These are phyloP conservation scores for Pinus tabuliformis DNA, from an alignment of 75 land plant species.

Conservation along the genomic window DNA sequence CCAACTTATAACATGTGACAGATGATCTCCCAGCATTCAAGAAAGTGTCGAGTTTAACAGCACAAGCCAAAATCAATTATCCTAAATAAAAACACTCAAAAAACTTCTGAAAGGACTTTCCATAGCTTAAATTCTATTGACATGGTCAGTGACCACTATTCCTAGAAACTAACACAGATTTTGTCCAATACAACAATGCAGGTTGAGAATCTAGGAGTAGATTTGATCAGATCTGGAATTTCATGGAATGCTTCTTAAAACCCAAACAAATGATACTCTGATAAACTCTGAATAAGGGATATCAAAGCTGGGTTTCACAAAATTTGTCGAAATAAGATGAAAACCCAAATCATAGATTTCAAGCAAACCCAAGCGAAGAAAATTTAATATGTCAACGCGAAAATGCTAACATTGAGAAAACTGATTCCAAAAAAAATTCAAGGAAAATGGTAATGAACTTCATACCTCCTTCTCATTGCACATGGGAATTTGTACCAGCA, in stretches of 20 bases:
- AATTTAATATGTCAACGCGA: background rate
- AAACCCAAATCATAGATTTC: background rate
- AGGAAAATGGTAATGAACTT: background rate
- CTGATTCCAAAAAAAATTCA: background rate
- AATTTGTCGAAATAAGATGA: background rate
- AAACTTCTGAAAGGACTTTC: background rate
- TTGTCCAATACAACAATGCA: background rate
- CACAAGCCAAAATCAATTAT: background rate
- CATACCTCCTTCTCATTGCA: conserved; percentile 82
- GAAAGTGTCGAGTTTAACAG: background rate
- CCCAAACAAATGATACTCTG: background rate
- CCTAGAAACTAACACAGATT: background rate
- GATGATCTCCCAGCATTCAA: no score
- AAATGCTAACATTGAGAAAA: background rate
- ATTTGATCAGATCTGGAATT: background rate
- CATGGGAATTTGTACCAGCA: conserved; percentile 84
- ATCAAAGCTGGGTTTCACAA: background rate
- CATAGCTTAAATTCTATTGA: background rate
- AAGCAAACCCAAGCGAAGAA: background rate
- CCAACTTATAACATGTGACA: background rate
- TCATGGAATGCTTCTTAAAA: background rate
- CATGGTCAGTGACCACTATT: background rate
- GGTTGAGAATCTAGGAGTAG: background rate
- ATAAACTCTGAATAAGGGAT: background rate
- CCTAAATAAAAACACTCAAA: background rate